Conservation (phyloP, 352 stramenopile species). For the Phytophthora ramorum region DNA sequence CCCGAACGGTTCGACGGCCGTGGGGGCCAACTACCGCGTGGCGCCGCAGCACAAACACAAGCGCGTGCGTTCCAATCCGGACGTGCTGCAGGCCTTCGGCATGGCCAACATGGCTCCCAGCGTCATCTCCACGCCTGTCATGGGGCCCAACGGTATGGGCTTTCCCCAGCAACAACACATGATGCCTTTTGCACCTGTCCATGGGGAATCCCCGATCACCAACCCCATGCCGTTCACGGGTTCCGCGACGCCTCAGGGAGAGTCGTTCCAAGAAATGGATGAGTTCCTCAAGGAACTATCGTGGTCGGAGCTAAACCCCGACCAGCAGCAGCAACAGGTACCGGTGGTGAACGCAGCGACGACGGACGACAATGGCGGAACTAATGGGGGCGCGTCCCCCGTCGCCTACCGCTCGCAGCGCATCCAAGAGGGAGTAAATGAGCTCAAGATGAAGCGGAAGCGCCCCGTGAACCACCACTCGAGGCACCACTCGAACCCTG, state of each 20-base stretch:
- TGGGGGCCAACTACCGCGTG: constrained; percentile 39
- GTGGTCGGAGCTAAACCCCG: constrained; percentile 44
- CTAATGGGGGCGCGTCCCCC: constrained; percentile 28
- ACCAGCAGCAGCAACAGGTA: constrained; percentile 25
- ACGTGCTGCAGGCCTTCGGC: constrained; percentile 54
- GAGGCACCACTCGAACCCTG: constrained; percentile 77
- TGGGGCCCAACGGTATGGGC: constrained; percentile 19
- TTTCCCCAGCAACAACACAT: constrained; percentile 36
- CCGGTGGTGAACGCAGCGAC: constrained; percentile 7
- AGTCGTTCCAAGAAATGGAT: constrained; percentile 63
- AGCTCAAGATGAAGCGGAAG: constrained; percentile 86
- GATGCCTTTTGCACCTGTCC: constrained; percentile 40
- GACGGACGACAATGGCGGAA: constrained; percentile 16
- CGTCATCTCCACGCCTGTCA: constrained; percentile 34
- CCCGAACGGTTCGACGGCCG: constrained; percentile 11
- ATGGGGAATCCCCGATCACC: constrained; percentile 21
- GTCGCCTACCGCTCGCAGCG: constrained; percentile 67
- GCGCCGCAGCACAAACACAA: constrained; percentile 68
- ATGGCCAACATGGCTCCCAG: constrained; percentile 41
- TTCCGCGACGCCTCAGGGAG: constrained; percentile 13
- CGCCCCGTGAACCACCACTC: constrained; percentile 59
- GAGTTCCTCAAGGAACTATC: constrained; percentile 57
- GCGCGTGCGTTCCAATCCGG: constrained; percentile 63
- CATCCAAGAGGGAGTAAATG: constrained; percentile 70
- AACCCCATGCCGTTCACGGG: constrained; percentile 37